Conservation (phyloP, 1,284 basidiomycete species). For the Takashimella koratensis region DNA sequence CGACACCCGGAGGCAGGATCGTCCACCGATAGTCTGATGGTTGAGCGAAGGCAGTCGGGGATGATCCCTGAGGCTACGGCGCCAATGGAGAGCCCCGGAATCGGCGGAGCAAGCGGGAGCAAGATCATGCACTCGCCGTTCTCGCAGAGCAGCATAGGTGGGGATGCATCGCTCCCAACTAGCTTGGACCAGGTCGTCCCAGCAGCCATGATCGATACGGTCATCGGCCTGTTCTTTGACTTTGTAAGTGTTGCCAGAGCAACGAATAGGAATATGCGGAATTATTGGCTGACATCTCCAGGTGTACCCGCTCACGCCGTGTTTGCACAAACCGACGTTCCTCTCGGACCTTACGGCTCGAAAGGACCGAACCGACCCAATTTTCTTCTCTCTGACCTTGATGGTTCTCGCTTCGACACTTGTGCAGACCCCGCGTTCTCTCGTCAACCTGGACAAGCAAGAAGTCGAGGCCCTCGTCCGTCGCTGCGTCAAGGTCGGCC, state of each 20-base stretch:
- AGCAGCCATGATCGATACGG: conserved; percentile 26
- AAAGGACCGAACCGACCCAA: conserved; percentile 32
- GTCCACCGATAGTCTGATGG: not conserved
- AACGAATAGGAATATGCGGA: not conserved
- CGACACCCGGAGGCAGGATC: not conserved
- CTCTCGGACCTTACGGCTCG: conserved; percentile 29
- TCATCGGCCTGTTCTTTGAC: conserved; percentile 42
- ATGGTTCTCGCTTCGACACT: conserved; percentile 38
- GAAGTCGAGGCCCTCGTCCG: conserved; percentile 36
- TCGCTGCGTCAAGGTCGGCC: conserved; percentile 27
- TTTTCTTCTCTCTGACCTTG: conserved; percentile 34
- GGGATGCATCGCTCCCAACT: conserved; percentile 10
- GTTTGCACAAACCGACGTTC: conserved; percentile 41
- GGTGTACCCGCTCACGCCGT: conserved; percentile 39
- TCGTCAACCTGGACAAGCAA: conserved; percentile 37
- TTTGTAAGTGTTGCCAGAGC: conserved; percentile 23
- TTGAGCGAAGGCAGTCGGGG: not conserved
- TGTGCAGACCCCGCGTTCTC: conserved; percentile 35
- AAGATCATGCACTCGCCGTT: not conserved
- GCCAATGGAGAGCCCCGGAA: not conserved
- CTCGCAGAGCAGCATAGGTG: not conserved
- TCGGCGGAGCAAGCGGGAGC: not conserved
- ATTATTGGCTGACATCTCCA: conserved; percentile 2
- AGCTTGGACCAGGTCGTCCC: conserved; percentile 37
- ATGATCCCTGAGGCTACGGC: too few species aligned